Base-by-base conservation (phyloP, 2,329 filamentous ascomycete genomes). In the Zasmidium citrigriseum region DNA sequence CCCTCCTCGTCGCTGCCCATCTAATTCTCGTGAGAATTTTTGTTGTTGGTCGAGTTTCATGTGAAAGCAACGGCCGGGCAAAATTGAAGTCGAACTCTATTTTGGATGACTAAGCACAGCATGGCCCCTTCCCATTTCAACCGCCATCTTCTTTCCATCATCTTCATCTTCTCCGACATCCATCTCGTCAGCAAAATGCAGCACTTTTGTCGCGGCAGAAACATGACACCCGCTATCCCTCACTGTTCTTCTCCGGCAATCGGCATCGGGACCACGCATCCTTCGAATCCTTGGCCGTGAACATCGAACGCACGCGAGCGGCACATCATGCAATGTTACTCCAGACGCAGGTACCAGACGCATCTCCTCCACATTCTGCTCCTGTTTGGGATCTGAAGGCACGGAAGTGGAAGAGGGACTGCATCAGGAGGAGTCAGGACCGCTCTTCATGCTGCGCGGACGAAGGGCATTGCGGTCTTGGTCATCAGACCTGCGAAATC, bases 1-100 rank as follows among this genome's bases (percentile, higher is more conserved):
- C 72, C 69, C 54, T 73, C 66, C 58, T 71, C 64, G 21, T 63
- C 58, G 5, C 27, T 34, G 27, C 27, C 27, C 27, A 34, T 34
- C n/a, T n/a, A n/a, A n/a, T n/a, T n/a, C n/a, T n/a, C n/a, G n/a
- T n/a, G n/a, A n/a, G n/a, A n/a, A n/a, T n/a, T n/a, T n/a, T n/a
- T n/a, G n/a, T n/a, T n/a, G n/a, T n/a, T n/a, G n/a, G n/a, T n/a
- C n/a, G n/a, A n/a, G n/a, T n/a, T n/a, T n/a, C n/a, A n/a, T n/a
- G n/a, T n/a, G n/a, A n/a, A n/a, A n/a, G n/a, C n/a, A n/a, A n/a
- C n/a, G n/a, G n/a, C n/a, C n/a, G n/a, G n/a, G n/a, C n/a, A n/a
- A n/a, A n/a, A n/a, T n/a, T n/a, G n/a, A n/a, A n/a, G n/a, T n/a
- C n/a, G n/a, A n/a, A n/a, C n/a, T n/a, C n/a, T n/a, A n/a, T n/a